Evolutionary conservation across 2,329 filamentous ascomycete genomes (phyloP).

Genomic region (Mariannaea elegans): DNA sequence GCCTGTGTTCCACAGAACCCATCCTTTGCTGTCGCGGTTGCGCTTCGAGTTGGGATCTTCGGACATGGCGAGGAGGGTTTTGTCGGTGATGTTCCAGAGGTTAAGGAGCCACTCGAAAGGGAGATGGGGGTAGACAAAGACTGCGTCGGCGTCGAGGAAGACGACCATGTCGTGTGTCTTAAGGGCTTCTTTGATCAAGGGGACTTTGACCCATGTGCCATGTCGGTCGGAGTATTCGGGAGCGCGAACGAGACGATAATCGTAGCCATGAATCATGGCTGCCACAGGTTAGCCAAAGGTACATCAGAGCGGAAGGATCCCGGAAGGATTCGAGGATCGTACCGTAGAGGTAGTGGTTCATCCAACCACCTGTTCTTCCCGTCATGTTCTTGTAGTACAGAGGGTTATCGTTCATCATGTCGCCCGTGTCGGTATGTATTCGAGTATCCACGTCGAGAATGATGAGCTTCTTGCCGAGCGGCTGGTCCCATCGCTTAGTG

Average conservation of each 20-base stretch:
- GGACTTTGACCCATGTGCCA: constrained; percentile 57
- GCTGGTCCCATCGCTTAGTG: constrained; percentile 21
- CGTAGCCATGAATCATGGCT: constrained; percentile 56
- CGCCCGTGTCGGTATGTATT: constrained; percentile 26
- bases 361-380: constrained; percentile 27
- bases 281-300: neutral
- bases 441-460: constrained; percentile 31
- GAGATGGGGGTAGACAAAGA: constrained; percentile 52
- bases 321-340: neutral
- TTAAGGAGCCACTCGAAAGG: constrained; percentile 59
- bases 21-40: constrained; percentile 46
- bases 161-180: constrained; percentile 52
- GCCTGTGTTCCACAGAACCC: constrained; percentile 36
- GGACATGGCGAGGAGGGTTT: constrained; percentile 55
- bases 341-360: constrained; percentile 38
- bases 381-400: constrained; percentile 27
- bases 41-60: constrained; percentile 51
- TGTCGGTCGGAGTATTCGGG: constrained; percentile 51
- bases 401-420: constrained; percentile 26
- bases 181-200: constrained; percentile 49
- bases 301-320: no score
- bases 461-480: constrained; percentile 32
- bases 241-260: constrained; percentile 57
- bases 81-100: constrained; percentile 52
- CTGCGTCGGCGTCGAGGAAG: constrained; percentile 55